Base-by-base conservation (phyloP, 345 rosid genomes). In the Salix purpurea region DNA sequence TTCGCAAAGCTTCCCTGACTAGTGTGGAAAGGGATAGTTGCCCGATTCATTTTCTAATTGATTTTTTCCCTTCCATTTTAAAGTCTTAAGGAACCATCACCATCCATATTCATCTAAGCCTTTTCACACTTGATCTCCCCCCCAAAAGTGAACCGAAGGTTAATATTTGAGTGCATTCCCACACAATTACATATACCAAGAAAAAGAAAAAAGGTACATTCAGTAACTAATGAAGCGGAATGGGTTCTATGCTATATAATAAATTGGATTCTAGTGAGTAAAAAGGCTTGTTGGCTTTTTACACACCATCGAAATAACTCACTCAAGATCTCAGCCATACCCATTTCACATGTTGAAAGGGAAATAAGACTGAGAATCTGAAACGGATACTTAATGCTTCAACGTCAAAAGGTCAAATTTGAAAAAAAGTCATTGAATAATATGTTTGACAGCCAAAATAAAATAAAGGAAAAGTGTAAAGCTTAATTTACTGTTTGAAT, bases 311-410 rank as follows among this genome's bases (percentile, higher is more conserved):
- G 60, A 70, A 72, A 46, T 36, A 44, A 42, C 42, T 37, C 24
- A 73, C 69, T 77, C 76, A 66, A 73, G 73, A 2, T 78, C 70
- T 74, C 73, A 76, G 54, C 34, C 16, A 67, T 36, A 30, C 54
- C 42, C 76, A 56, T 32, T 81, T 76, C 9, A 66, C 76, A 71
- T 50, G 65, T 56, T 68, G 76, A 74, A 79, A 74, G 79, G 74
- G 76, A 68, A 74, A 67, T 67, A 70, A 77, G 77, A 70, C 81
- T 67, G 77, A 65, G 79, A 78, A 75, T 76, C 79, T 78, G 75
- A 79, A 80, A 70, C 71, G 71, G 78, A 70, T 70, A 50, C 77
- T 78, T 78, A 62, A 75, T 78, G 40, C 24, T 74, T 66, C 67
- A 71, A 50, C 26, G 64, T 48, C 37, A 46, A 10, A 74, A 77